phyloP scores from a whole-genome alignment of 1,139 yeast genomes.

The Kurtzmaniella quercitrusa region DNA sequence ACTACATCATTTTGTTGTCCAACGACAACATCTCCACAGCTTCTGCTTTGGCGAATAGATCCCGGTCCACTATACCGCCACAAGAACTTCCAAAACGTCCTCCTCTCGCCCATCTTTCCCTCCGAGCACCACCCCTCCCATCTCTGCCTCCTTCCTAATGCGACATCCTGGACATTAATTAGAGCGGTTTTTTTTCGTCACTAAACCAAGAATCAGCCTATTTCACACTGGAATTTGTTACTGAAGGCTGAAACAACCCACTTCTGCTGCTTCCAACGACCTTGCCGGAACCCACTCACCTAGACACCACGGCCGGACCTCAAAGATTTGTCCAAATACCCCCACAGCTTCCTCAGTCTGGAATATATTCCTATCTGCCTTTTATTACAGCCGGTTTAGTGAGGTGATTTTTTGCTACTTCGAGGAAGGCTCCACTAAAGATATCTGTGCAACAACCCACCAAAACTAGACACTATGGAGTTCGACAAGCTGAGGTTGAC shows the following conservation, averaged over 20 bases:
- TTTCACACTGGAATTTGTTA: neutral
- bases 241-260: neutral
- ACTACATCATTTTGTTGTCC: too few species aligned
- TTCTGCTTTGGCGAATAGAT: too few species aligned
- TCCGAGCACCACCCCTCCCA: too few species aligned
- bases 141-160: neutral
- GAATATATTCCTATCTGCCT: too few species aligned
- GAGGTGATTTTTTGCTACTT: neutral
- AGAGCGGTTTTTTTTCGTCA: neutral
- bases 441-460: neutral
- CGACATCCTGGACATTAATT: neutral
- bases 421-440: constrained; percentile 2
- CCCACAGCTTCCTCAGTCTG: too few species aligned
- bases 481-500: constrained; percentile 25
- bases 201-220: neutral
- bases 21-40: too few species aligned
- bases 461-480: constrained; percentile 2
- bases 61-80: too few species aligned
- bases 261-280: neutral
- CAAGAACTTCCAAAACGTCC: too few species aligned
- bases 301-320: too few species aligned
- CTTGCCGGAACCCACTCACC: neutral
- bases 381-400: too few species aligned
- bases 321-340: too few species aligned
- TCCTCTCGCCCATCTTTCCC: neutral